phyloP scores from a whole-genome alignment of 176 grass and related monocot genomes.

The Urochloa ruziziensis region DNA sequence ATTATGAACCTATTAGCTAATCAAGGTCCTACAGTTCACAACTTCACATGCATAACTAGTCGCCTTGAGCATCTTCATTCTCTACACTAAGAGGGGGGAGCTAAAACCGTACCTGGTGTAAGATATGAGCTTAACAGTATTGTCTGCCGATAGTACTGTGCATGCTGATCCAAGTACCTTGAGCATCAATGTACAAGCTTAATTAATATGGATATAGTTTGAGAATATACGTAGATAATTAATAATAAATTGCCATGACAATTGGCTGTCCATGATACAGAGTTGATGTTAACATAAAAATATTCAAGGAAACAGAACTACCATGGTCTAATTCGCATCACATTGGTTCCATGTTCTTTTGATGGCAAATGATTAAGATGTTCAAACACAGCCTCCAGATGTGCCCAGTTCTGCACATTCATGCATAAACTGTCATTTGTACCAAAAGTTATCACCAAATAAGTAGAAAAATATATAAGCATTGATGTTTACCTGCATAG shows the following conservation, averaged over 20 bases:
- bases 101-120: slow-evolving; percentile 72
- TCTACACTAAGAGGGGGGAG: neutral
- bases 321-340: slow-evolving; percentile 97
- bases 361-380: slow-evolving; percentile 79
- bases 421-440: slow-evolving; percentile 33
- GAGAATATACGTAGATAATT: slow-evolving; percentile 3
- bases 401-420: slow-evolving; percentile 74
- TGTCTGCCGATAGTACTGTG: slow-evolving; percentile 82
- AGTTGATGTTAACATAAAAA: slow-evolving; percentile 10
- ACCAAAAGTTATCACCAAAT: slow-evolving; percentile 23
- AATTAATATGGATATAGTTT: slow-evolving; percentile 22
- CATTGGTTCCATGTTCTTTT: slow-evolving; percentile 85
- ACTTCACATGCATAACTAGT: neutral
- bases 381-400: slow-evolving; percentile 80
- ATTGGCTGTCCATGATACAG: neutral
- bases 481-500: slow-evolving; percentile 73
- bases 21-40: neutral
- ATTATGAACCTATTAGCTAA: neutral
- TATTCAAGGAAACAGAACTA: slow-evolving; percentile 40
- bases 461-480: slow-evolving; percentile 11
- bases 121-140: slow-evolving; percentile 78
- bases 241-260: slow-evolving; percentile 18
- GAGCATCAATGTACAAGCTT: slow-evolving; percentile 33
- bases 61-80: neutral
- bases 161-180: slow-evolving; percentile 87